phyloP scores from a whole-genome alignment of 129 eudicot species.

The Artemisia argyi region DNA sequence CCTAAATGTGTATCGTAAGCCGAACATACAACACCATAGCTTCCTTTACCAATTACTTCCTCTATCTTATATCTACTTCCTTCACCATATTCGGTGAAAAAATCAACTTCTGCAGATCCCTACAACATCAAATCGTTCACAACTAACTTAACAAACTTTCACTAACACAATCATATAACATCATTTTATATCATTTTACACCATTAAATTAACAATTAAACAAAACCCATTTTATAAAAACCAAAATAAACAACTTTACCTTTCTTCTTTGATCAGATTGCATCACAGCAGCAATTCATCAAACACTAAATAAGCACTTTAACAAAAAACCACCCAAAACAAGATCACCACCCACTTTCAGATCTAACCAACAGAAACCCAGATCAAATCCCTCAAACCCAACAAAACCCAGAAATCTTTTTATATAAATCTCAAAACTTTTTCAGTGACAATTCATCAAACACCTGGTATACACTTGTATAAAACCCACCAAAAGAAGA shows the following conservation, averaged over 20 bases:
- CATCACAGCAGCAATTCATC: slow-evolving; percentile 75
- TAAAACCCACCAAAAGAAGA: slow-evolving; percentile 38
- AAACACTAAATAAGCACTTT: slow-evolving; percentile 31
- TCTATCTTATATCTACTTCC: slow-evolving; percentile 89
- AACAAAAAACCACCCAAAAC: slow-evolving; percentile 30
- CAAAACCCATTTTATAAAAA: background rate
- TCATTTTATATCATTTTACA: background rate
- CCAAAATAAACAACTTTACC: slow-evolving; percentile 33
- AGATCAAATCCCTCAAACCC: slow-evolving; percentile 13
- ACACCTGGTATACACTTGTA: slow-evolving; percentile 22
- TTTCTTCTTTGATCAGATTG: slow-evolving; percentile 89
- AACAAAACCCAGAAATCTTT: slow-evolving; percentile 29
- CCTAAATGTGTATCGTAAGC: slow-evolving; percentile 97
- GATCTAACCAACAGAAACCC: slow-evolving; percentile 14
- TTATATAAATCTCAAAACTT: slow-evolving; percentile 17
- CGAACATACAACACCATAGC: slow-evolving; percentile 94
- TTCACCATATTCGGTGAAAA: slow-evolving; percentile 97
- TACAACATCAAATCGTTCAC: slow-evolving; percentile 29
- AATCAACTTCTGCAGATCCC: slow-evolving; percentile 82
- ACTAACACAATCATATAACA: background rate
- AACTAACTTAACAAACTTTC: background rate
- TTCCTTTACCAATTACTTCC: slow-evolving; percentile 97
- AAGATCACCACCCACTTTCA: slow-evolving; percentile 14
- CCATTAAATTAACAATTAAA: slow-evolving; percentile 6
- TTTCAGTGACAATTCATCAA: slow-evolving; percentile 28